Evolutionary conservation across 495 filamentous ascomycete genomes (phyloP).

Genomic region (Penicillium soppii): DNA sequence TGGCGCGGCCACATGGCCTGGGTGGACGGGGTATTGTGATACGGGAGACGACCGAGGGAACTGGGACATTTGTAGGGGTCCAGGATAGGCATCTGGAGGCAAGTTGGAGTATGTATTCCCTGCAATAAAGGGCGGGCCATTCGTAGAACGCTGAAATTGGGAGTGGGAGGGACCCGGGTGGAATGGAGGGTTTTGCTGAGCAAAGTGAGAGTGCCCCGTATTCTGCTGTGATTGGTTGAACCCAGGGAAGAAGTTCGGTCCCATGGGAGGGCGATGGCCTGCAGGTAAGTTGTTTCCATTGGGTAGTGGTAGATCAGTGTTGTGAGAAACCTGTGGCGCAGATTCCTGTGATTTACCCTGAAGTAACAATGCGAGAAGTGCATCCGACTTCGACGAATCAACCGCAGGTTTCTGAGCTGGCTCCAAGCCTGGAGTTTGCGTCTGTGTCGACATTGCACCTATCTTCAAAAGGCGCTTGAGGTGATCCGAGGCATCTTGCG

Average conservation of each 20-base stretch:
- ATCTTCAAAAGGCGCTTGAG: conserved; percentile 65
- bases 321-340: conserved; percentile 30
- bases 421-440: conserved; percentile 6
- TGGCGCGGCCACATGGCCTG: conserved; percentile 38
- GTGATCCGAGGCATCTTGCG: conserved; percentile 56
- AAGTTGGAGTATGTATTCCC: conserved; percentile 9
- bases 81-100: conserved; percentile 13
- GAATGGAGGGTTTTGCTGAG: conserved; percentile 23
- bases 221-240: conserved; percentile 34
- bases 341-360: conserved; percentile 44
- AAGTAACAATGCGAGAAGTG: conserved; percentile 57
- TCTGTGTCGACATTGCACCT: conserved; percentile 34
- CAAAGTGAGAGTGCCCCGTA: conserved; percentile 17
- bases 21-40: conserved; percentile 12
- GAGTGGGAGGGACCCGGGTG: conserved; percentile 12
- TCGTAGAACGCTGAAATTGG: conserved; percentile 4
- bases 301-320: conserved; percentile 41
- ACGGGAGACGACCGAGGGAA: conserved; percentile 12
- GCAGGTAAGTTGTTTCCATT: conserved; percentile 29
- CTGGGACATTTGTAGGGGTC: conserved; percentile 12
- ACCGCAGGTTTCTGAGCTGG: conserved; percentile 13
- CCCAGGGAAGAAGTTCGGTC: conserved; percentile 36
- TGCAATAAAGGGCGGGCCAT: conserved; percentile 7
- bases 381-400: conserved; percentile 44
- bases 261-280: conserved; percentile 45